Percentiles rank a stretch among this genome's conserved stretches.
Conservation (phyloP, 1,284 basidiomycete genomes). For the Cutaneotrichosporon sp. region DNA sequence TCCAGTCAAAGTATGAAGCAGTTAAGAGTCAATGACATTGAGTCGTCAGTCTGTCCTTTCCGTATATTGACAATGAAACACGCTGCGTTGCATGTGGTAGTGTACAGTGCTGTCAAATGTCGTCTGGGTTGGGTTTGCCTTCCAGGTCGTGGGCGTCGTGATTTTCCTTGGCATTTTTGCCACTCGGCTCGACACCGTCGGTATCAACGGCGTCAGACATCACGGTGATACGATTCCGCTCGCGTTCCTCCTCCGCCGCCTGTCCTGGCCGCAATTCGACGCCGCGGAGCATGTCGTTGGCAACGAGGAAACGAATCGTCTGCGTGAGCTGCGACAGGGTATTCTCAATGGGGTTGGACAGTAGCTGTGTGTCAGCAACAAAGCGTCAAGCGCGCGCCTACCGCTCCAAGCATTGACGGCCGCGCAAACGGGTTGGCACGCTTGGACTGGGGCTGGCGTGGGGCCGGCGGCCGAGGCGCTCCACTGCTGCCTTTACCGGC, state of each 20-base stretch:
- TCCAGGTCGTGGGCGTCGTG: not conserved
- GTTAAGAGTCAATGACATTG: too few relatives aligned
- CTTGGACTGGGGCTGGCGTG: conserved; percentile 55
- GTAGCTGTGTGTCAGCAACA: conserved; percentile 29
- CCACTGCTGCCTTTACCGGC: not conserved
- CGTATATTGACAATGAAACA: not conserved
- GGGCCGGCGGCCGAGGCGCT: conserved; percentile 18
- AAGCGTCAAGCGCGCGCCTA: conserved; percentile 46
- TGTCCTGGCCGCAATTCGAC: conserved; percentile 80
- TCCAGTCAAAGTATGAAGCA: not conserved
- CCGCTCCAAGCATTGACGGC: conserved; percentile 67
- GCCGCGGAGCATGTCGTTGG: conserved; percentile 78
- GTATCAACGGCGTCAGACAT: not conserved
- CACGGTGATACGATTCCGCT: conserved; percentile 25
- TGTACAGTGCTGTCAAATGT: not conserved
- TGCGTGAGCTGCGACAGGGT: conserved; percentile 91
- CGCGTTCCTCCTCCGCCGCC: conserved; percentile 56
- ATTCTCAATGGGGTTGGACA: conserved; percentile 80
- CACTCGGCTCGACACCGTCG: not conserved
- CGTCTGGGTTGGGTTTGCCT: not conserved
- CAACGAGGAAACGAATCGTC: conserved; percentile 84
- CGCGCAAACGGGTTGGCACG: conserved; percentile 64
- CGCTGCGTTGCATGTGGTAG: not conserved
- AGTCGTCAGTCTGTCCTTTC: too few relatives aligned
- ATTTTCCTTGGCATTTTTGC: not conserved